These are phyloP conservation scores for Phytophthora vignae DNA, from an alignment of 352 stramenopile genomes.

Conservation along the genomic window DNA sequence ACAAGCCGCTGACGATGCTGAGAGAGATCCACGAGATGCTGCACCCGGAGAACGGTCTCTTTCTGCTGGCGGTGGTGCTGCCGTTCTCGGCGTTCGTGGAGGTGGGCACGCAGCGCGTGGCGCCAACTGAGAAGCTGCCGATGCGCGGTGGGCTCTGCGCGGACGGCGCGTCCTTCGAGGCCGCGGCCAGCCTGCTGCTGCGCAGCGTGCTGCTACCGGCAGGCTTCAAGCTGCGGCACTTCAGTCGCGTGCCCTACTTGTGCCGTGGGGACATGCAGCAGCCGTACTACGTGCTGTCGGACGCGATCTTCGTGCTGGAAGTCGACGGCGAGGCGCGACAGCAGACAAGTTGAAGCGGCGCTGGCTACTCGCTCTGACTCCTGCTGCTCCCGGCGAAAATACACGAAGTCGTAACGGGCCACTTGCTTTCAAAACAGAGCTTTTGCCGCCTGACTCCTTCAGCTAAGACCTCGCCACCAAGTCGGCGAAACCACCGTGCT, in stretches of 20 bases:
- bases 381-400: conserved; percentile 13
- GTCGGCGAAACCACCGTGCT: conserved; percentile 13
- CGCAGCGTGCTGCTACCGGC: conserved; percentile 73
- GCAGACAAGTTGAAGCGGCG: conserved; percentile 20
- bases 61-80: conserved; percentile 81
- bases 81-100: conserved; percentile 88
- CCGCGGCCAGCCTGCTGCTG: conserved; percentile 62
- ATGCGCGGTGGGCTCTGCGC: conserved; percentile 74
- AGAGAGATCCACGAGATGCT: conserved; percentile 79
- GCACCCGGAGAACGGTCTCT: conserved; percentile 72
- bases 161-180: conserved; percentile 74
- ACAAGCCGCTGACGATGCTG: conserved; percentile 85
- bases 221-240: conserved; percentile 81
- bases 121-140: conserved; percentile 66
- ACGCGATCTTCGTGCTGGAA: conserved; percentile 85
- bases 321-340: conserved; percentile 42
- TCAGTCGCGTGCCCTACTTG: conserved; percentile 87
- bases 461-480: conserved; percentile 1
- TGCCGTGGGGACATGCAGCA: conserved; percentile 80
- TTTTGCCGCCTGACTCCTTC: conserved; percentile 10
- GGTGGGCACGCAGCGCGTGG: conserved; percentile 68
- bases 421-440: conserved; percentile 29
- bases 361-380: conserved; percentile 4
- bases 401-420: neutral
- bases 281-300: conserved; percentile 87